Conservation (phyloP, 2,329 filamentous ascomycete species). For the Paracamarosporium sp. region DNA sequence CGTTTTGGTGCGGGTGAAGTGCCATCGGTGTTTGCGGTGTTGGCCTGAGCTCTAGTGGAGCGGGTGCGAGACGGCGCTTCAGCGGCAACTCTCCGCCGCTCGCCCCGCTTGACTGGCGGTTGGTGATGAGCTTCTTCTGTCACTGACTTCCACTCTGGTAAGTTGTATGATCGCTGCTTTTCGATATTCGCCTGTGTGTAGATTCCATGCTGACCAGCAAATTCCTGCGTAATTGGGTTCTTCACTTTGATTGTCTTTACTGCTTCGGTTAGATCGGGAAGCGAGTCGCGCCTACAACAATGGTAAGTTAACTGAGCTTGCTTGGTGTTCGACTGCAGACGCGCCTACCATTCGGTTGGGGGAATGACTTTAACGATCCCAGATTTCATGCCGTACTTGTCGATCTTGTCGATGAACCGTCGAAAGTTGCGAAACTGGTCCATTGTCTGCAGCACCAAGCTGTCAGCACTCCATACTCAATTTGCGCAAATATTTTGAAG, state of each 20-base stretch:
- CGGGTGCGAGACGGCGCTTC: slow-evolving; percentile 41
- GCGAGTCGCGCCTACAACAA: slow-evolving; percentile 66
- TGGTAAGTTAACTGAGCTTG: slow-evolving; percentile 15
- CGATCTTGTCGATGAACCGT: slow-evolving; percentile 86
- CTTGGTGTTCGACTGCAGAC: slow-evolving; percentile 4
- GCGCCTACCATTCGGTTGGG: slow-evolving; percentile 84
- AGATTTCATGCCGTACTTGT: slow-evolving; percentile 95
- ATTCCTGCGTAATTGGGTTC: slow-evolving; percentile 98
- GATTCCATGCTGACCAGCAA: slow-evolving; percentile 92
- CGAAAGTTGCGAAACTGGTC: slow-evolving; percentile 94
- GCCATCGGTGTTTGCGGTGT: slow-evolving; percentile 40
- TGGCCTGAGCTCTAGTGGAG: slow-evolving; percentile 39
- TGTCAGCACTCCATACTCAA: slow-evolving; percentile 22
- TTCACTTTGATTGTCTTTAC: slow-evolving; percentile 93
- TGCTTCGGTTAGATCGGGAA: slow-evolving; percentile 80
- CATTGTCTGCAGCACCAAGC: slow-evolving; percentile 67
- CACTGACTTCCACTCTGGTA: slow-evolving; percentile 93
- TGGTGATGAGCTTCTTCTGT: slow-evolving; percentile 97
- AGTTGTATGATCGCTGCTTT: slow-evolving; percentile 93
- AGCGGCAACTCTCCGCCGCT: slow-evolving; percentile 65
- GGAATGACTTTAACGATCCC: slow-evolving; percentile 97
- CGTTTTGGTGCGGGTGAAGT: slow-evolving; percentile 53
- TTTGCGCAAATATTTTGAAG: slow-evolving; percentile 1
- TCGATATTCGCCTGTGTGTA: slow-evolving; percentile 98
- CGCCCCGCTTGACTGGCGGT: slow-evolving; percentile 87